phyloP scores from a whole-genome alignment of 768 basidiomycete species.

The Pleurotus giganteus region DNA sequence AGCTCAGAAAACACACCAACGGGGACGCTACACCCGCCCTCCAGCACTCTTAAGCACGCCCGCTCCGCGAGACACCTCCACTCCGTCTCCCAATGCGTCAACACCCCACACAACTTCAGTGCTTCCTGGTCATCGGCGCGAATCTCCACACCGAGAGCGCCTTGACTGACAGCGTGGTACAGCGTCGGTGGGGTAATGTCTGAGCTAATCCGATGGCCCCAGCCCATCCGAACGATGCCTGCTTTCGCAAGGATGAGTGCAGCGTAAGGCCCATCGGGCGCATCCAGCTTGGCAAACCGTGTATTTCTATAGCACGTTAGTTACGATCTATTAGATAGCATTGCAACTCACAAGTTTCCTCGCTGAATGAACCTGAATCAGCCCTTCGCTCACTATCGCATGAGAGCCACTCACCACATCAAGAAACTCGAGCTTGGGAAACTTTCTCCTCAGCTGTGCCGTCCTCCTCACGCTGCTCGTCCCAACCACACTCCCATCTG shows the following conservation, averaged over 20 bases:
- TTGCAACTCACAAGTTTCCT: slow-evolving; percentile 76
- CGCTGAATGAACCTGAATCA: slow-evolving; percentile 45
- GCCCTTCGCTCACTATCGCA: too few species aligned
- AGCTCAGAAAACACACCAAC: slow-evolving; percentile 75
- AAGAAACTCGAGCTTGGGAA: slow-evolving; percentile 73
- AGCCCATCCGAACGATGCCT: slow-evolving; percentile 80
- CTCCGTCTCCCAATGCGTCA: slow-evolving; percentile 77
- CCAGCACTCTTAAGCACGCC: slow-evolving; percentile 82
- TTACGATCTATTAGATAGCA: neutral
- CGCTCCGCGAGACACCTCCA: slow-evolving; percentile 84
- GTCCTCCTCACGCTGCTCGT: slow-evolving; percentile 92
- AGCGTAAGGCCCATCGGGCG: slow-evolving; percentile 71
- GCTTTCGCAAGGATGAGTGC: slow-evolving; percentile 94
- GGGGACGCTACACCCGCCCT: slow-evolving; percentile 97
- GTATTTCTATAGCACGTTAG: slow-evolving; percentile 61
- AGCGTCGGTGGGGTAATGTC: slow-evolving; percentile 74
- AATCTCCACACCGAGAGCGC: slow-evolving; percentile 87
- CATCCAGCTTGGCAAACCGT: slow-evolving; percentile 88
- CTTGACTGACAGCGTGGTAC: slow-evolving; percentile 92
- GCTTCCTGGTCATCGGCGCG: slow-evolving; percentile 62
- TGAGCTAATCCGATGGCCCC: slow-evolving; percentile 70
- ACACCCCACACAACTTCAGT: slow-evolving; percentile 56
- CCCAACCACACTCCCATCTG: slow-evolving; percentile 88
- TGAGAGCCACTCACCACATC: slow-evolving; percentile 81
- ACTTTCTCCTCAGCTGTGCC: slow-evolving; percentile 82